These are phyloP conservation scores for Cutaneotrichosporon sp. DNA, from an alignment of 1,284 basidiomycete genomes.

Conservation along the genomic window DNA sequence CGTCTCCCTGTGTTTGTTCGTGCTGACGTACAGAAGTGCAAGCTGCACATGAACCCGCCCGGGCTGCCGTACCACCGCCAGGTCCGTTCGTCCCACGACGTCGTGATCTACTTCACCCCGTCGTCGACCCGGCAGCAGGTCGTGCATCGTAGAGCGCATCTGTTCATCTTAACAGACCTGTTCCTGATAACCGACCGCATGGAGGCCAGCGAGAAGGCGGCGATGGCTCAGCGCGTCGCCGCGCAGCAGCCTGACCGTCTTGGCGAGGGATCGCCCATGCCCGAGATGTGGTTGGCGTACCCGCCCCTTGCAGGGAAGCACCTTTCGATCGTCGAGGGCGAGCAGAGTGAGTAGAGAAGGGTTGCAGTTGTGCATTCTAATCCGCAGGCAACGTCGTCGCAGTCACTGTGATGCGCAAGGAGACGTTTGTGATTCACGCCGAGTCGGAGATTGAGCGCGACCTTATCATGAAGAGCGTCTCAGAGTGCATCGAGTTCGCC, in stretches of 20 bases:
- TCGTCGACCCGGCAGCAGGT: constrained; percentile 71
- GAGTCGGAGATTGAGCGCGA: constrained; percentile 67
- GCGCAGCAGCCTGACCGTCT: constrained; percentile 49
- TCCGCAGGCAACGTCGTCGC: constrained; percentile 68
- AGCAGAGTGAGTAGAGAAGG: constrained; percentile 48
- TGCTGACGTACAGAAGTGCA: constrained; percentile 66
- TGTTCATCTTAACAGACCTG: constrained; percentile 89
- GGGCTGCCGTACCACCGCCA: constrained; percentile 76
- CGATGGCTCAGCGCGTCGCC: constrained; percentile 47
- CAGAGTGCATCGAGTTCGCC: constrained; percentile 82
- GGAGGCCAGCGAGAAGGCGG: constrained; percentile 63
- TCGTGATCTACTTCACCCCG: constrained; percentile 75
- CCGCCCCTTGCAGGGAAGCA: constrained; percentile 96
- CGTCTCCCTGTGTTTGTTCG: constrained; percentile 27
- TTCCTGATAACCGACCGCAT: constrained; percentile 87
- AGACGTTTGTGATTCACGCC: constrained; percentile 70
- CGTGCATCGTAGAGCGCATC: constrained; percentile 72
- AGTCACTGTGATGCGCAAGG: constrained; percentile 85
- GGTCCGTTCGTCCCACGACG: constrained; percentile 73
- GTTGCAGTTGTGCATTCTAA: constrained; percentile 5
- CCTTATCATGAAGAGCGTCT: constrained; percentile 70
- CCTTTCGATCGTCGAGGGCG: constrained; percentile 67
- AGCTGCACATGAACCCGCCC: constrained; percentile 85
- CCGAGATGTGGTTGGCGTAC: constrained; percentile 92
- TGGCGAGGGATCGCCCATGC: constrained; percentile 58